Percentiles rank a stretch among this genome's conserved stretches.
These are phyloP conservation scores for Podosphaera fusca DNA, from an alignment of 2,329 filamentous ascomycete genomes.

Conservation along the genomic window DNA sequence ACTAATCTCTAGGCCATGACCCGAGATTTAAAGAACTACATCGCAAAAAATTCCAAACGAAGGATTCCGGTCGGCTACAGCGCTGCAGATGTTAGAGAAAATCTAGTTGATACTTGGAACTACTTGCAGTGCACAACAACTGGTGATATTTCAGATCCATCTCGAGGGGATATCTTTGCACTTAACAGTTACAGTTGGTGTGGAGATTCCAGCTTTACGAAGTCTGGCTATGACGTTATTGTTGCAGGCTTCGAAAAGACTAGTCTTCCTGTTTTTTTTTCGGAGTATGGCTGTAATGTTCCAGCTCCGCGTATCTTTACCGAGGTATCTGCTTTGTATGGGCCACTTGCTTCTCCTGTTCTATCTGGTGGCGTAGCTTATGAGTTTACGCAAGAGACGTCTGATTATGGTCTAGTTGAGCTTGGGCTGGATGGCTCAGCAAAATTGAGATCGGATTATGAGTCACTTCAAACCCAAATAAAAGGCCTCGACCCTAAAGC, in stretches of 20 bases:
- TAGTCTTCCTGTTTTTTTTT: constrained; percentile 16
- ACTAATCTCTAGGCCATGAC: constrained; percentile 37
- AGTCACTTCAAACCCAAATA: constrained; percentile 55
- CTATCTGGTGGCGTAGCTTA: constrained; percentile 64
- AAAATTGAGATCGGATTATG: constrained; percentile 39
- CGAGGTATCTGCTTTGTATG: constrained; percentile 52
- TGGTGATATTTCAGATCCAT: constrained; percentile 31
- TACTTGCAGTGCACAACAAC: constrained; percentile 44
- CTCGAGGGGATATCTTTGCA: constrained; percentile 51
- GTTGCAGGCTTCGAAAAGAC: constrained; percentile 40
- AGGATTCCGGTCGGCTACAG: constrained; percentile 59
- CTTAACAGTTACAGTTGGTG: constrained; percentile 62
- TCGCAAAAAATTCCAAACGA: constrained; percentile 45
- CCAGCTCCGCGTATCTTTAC: constrained; percentile 50
- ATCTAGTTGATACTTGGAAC: constrained; percentile 52
- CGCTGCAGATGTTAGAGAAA: constrained; percentile 51
- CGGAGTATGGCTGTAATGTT: constrained; percentile 25
- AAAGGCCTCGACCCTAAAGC: constrained; percentile 46
- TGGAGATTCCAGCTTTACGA: constrained; percentile 36
- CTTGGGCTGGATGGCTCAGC: constrained; percentile 34
- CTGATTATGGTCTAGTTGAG: constrained; percentile 41
- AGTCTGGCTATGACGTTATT: constrained; percentile 38
- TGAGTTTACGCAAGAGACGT: constrained; percentile 52
- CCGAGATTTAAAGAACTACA: constrained; percentile 61
- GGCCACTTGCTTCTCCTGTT: constrained; percentile 39